Evolutionary conservation across 108 stramenopile species (phyloP).

Genomic region (Cyclotella cryptica): DNA sequence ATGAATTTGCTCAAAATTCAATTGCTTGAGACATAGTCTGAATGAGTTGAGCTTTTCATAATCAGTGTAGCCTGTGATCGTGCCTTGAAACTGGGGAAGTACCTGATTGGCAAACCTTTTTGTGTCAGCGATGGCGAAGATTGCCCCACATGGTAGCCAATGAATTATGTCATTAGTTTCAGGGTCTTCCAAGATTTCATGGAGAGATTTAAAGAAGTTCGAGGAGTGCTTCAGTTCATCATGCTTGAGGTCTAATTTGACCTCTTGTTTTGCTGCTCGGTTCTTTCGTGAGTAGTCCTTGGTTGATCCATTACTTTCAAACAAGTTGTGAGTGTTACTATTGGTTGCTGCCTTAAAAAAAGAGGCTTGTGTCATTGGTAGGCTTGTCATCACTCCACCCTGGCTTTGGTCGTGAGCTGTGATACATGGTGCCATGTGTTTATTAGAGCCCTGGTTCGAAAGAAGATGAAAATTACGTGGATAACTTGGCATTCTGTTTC

Average conservation of each 20-base stretch:
- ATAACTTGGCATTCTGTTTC: not conserved
- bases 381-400: no score
- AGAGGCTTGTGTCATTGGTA: no score
- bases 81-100: not conserved
- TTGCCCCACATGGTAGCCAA: constrained; percentile 19
- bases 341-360: no score
- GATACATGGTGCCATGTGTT: no score
- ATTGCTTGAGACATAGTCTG: not conserved
- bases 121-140: constrained; percentile 4
- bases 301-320: no score
- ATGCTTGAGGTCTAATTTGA: not conserved
- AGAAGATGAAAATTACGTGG: not conserved
- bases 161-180: constrained; percentile 5
- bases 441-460: no score
- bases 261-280: not conserved
- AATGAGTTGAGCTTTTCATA: not conserved
- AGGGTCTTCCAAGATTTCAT: constrained; percentile 2
- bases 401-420: no score
- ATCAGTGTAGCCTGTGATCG: not conserved
- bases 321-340: no score
- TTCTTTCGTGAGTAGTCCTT: not conserved
- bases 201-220: not conserved
- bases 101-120: not conserved
- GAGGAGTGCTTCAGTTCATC: not conserved
- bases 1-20: not conserved